Conservation (phyloP, 2,329 filamentous ascomycete genomes). For the Tolypocladium ovalisporum region DNA sequence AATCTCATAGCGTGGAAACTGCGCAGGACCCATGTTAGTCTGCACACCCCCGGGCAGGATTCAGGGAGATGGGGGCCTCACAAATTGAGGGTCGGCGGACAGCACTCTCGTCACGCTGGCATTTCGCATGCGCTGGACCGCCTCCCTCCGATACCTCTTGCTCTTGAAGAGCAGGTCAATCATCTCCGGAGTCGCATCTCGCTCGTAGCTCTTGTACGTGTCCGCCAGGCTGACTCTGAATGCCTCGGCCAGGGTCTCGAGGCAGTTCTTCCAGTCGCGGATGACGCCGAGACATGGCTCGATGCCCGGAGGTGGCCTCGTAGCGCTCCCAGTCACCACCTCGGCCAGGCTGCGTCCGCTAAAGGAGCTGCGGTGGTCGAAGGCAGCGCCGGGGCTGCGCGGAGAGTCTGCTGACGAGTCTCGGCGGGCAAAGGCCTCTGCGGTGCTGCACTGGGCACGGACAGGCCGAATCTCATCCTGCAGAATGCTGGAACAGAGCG, state of each 20-base stretch:
- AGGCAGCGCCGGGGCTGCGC: conserved; percentile 15
- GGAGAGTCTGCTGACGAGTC: conserved; percentile 20
- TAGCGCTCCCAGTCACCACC: conserved; percentile 14
- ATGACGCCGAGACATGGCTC: conserved; percentile 27
- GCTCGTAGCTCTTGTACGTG: conserved; percentile 35
- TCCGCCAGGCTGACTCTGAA: conserved; percentile 29
- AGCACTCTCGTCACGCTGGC: conserved; percentile 29
- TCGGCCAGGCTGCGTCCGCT: conserved; percentile 24
- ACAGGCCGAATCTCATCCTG: conserved; percentile 25
- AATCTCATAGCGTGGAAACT: conserved; percentile 34
- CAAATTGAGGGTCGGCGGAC: conserved; percentile 32
- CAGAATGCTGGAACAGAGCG: conserved; percentile 28
- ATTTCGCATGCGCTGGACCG: conserved; percentile 35
- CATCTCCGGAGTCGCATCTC: conserved; percentile 29
- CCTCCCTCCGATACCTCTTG: conserved; percentile 27
- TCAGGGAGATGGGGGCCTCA: conserved; percentile 9
- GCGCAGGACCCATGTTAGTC: conserved; percentile 4
- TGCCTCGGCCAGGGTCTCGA: conserved; percentile 29
- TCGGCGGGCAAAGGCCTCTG: conserved; percentile 14
- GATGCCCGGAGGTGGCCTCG: conserved; percentile 9
- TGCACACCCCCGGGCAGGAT: neutral
- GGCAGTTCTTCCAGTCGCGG: conserved; percentile 31
- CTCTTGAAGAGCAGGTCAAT: conserved; percentile 31
- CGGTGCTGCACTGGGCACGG: conserved; percentile 8
- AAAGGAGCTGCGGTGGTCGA: conserved; percentile 25